Base-by-base conservation (phyloP, 805 yeast genomes). In the Yamadazyma insecticola region DNA sequence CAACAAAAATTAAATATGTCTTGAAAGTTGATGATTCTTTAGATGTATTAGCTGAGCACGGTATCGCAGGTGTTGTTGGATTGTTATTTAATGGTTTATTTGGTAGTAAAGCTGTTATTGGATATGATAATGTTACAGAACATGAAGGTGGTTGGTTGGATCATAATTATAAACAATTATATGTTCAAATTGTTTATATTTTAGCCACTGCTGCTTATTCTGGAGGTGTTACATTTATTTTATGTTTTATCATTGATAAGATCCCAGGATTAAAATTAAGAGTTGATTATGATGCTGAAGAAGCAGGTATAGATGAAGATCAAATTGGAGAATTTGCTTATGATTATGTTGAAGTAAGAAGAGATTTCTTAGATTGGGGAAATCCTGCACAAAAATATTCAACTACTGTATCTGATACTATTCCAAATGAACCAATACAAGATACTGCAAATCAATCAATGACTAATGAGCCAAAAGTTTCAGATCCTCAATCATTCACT, bases 261-360 rank as follows among this genome's bases (percentile, higher is more conserved):
- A 80, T 87, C 18, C 98, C 97, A 5, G 89, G 88, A 11, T 72
- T 86, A 47, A 70, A 79, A 30, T 66, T 92, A 48, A 74, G 97
- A 51, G 87, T 87, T 4, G 70, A 76, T 40, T 94, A 84, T 55
- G 79, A 81, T 20, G 96, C 81, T 14, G 98, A 90, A 57, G 85
- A 81, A 41, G 67, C 69, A 19, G 98, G 98, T 36, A 74, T 89
- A 64, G 98, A 90, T 57, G 97, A 89, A 57, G 95, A 87, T 60
- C 96, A 90, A 63, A 85, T 90, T 45, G 98, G 97, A 30, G 98
- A 90, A 61, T 90, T 89, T 61, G 97, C 97, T n/a, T 90, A 90
- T 57, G 97, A 90, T 59, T 90, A 88, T 53, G 96, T 90, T 36
- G 98, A 90, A 66, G 94, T 90, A 10, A 77, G 97, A 60, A 76